Base-by-base conservation (phyloP, 139 green algal species). In the Auxenochlorella pyrenoidosa region DNA sequence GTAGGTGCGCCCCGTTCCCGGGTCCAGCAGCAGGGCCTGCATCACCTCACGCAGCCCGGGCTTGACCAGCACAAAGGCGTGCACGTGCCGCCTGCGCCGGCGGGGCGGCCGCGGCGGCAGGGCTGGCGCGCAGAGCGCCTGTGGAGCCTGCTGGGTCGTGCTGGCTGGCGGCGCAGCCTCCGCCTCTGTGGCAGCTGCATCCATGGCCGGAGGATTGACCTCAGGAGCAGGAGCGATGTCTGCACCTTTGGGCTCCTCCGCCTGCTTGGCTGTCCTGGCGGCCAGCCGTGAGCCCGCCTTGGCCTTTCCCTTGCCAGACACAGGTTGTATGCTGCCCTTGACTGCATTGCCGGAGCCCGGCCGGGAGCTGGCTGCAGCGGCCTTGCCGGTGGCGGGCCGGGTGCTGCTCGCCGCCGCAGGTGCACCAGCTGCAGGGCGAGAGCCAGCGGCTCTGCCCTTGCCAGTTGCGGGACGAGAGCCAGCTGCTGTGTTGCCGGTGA, bases 1-100 rank as follows among this genome's bases (percentile, higher is more conserved):
- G 87, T 96, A 96, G n/a, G 82, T 66, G 8, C 80, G 58, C 10
- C 93, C 95, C 2, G 93, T 97, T 77, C 84, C 89, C 1, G 95
- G 93, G 89, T 98, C 95, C 4, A 98, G 75, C 78, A 97, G 97
- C 32, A 95, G 66, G 6, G 89, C 73, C 73, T 93, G 60, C 16
- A 63, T 32, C 78, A 95, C 88, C 43, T 97, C 94, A 5, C 95
- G 84, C 75, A 90, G 93, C 38, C 93, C 93, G 0, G 95, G 78
- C 85, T 94, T 92, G 36, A 98, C 89, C 81, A 98, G 90, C 83
- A 98, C 94, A 93, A 95, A 98, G 0, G 93, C 92, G 77, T 98
- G 96, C 85, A 97, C 86, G 32, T 90, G 82, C 30, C 63, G 87
- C 70, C 63, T 76, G 26, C 4, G 78, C n/a, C 51, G 51, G 54